Percentiles rank a stretch among this genome's conserved stretches.
These are phyloP conservation scores for Camptophora hylomeconis DNA, from an alignment of 2,329 filamentous ascomycete species.

Conservation along the genomic window DNA sequence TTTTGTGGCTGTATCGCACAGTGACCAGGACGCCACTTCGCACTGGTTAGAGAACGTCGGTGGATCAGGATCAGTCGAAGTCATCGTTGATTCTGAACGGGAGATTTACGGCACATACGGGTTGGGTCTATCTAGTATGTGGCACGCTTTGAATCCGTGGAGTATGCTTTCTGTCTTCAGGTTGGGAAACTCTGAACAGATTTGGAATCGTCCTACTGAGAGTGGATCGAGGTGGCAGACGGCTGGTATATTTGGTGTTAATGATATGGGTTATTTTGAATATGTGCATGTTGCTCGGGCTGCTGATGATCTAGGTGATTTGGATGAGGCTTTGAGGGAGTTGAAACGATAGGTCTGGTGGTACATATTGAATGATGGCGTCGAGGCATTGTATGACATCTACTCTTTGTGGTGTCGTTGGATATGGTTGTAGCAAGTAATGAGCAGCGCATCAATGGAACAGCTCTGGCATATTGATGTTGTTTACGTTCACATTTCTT, in stretches of 20 bases:
- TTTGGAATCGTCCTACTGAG: constrained; percentile 37
- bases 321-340: constrained; percentile 2
- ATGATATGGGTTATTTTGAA: constrained; percentile 2
- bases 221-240: constrained; percentile 19
- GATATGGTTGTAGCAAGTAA: too few relatives aligned
- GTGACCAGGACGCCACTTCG: constrained; percentile 38
- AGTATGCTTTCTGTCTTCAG: constrained; percentile 45
- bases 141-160: constrained; percentile 49
- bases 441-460: too few relatives aligned
- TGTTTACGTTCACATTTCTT: too few relatives aligned
- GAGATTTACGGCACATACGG: constrained; percentile 54
- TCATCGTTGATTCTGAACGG: constrained; percentile 49
- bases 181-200: constrained; percentile 48
- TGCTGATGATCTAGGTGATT: constrained; percentile 6
- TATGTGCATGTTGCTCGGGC: constrained; percentile 4
- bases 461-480: too few relatives aligned
- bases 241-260: constrained; percentile 9
- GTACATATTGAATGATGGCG: too few relatives aligned
- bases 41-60: constrained; percentile 45
- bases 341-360: too few relatives aligned
- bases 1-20: constrained; percentile 53
- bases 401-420: too few relatives aligned
- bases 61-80: constrained; percentile 38
- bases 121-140: constrained; percentile 45
- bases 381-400: too few relatives aligned